Evolutionary conservation across 305 asterid species (phyloP).

Genomic region (Fraxinus greggii): DNA sequence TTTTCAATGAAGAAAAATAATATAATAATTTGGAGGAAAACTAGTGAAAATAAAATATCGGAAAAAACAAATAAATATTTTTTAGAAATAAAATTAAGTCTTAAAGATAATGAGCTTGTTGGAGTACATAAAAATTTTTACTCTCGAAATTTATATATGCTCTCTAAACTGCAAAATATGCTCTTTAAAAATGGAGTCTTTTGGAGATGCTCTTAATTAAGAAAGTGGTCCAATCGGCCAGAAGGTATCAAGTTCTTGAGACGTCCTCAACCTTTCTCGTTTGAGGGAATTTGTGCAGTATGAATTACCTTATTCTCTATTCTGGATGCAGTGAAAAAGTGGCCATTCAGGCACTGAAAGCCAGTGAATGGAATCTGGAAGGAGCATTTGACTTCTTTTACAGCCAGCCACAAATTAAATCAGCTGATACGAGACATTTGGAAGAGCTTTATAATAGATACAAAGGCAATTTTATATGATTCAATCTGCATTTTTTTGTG

Average conservation of each 20-base stretch:
- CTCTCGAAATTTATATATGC: background rate
- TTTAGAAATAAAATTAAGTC: background rate
- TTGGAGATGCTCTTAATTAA: background rate
- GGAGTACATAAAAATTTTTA: background rate
- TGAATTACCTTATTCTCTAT: slow-evolving; percentile 21
- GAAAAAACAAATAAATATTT: background rate
- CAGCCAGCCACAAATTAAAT: slow-evolving; percentile 74
- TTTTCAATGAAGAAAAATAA: too few species aligned
- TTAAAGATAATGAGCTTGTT: background rate
- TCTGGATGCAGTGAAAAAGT: slow-evolving; percentile 71
- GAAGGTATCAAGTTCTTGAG: background rate
- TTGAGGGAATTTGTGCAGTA: slow-evolving; percentile 1
- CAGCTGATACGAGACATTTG: slow-evolving; percentile 81
- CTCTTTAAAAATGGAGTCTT: background rate
- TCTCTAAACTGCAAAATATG: background rate
- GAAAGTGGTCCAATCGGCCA: background rate
- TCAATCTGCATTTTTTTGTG: slow-evolving; percentile 12
- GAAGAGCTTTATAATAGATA: slow-evolving; percentile 95
- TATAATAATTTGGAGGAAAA: background rate
- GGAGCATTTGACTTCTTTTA: slow-evolving; percentile 94
- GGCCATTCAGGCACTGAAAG: slow-evolving; percentile 79
- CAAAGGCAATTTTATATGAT: slow-evolving; percentile 51
- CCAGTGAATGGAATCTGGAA: slow-evolving; percentile 94
- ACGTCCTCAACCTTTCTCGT: background rate
- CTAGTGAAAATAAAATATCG: too few species aligned